Base-by-base conservation (phyloP, 73 alveolate genomes). In the Paramecium caudatum region DNA sequence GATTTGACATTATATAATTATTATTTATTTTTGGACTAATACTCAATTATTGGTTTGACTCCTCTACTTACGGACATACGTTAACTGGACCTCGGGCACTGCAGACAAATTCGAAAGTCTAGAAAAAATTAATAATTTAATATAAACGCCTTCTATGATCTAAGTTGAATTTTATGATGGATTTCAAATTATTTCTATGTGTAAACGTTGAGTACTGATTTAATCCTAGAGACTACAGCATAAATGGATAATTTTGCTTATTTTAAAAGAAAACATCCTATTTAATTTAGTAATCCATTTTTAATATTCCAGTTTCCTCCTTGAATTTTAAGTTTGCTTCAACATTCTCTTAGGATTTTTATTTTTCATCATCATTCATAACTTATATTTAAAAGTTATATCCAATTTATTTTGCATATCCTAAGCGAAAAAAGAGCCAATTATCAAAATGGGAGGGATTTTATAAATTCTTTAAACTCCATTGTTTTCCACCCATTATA, bases 101-200 rank as follows among this genome's bases (percentile, higher is more conserved):
- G 39, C 83, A 33, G 83, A 65, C 30, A 65, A 16, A 33, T 43
- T 65, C 10, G 83, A 65, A 65, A 65, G 83, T 65, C 83, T 65
- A 65, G 47, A 65, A 65, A 33, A 65, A 65, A 65, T 65, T 32
- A 33, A 65, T 65, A 65, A 33, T 33, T 65, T 65, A 65, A 65
- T 65, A 33, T 65, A 65, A 65, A 65, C 83, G 88, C 88, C 88
- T 74, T 74, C 88, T 74, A 39, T 74, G 88, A 74, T 74, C 68
- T 74, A 74, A 74, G 43, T 74, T 36, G 3, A 74, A 41, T 21
- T 65, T 30, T 34, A 74, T 21, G 13, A 74, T 39, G 36, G 68
- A 16, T 37, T 45, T 74, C 55, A 41, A 12, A 7, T 41, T 74
- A 13, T 43, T 74, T 30, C 69, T 21, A 4, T n/a, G 6, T 7